These are phyloP conservation scores for Wickerhamomyces hampshirensis DNA, from an alignment of 805 yeast genomes.

Conservation along the genomic window DNA sequence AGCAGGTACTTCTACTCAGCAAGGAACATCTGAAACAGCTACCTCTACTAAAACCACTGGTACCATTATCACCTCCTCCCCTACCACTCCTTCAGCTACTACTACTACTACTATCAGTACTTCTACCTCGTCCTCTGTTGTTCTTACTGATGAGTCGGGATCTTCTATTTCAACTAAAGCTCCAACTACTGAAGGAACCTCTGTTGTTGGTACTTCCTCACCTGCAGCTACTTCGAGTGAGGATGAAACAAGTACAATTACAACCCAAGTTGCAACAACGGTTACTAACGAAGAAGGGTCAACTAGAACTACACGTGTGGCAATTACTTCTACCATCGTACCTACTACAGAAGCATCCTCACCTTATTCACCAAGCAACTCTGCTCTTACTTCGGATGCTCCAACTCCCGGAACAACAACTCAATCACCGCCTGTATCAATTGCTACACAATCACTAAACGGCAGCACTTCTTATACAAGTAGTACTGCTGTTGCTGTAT, in stretches of 20 bases:
- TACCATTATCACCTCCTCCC: background rate
- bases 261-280: conserved; percentile 6
- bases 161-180: conserved; percentile 38
- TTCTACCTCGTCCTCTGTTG: conserved; percentile 28
- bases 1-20: background rate
- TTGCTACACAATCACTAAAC: background rate
- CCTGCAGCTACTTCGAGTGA: conserved; percentile 2
- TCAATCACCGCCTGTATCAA: background rate
- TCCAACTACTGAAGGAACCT: conserved; percentile 24
- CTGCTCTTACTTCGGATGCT: background rate
- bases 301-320: too few species aligned
- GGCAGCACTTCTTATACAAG: background rate
- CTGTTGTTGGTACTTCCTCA: conserved; percentile 1
- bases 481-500: background rate
- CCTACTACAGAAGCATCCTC: too few species aligned
- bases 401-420: background rate
- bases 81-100: conserved; percentile 1
- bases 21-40: background rate
- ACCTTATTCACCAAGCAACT: too few species aligned
- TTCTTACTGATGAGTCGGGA: too few species aligned
- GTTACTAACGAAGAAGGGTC: too few species aligned
- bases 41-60: background rate
- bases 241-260: background rate
- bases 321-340: too few species aligned
- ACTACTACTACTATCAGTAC: conserved; percentile 24